phyloP scores from a whole-genome alignment of 116 monocot genomes.

The Phalaenopsis hybrid region DNA sequence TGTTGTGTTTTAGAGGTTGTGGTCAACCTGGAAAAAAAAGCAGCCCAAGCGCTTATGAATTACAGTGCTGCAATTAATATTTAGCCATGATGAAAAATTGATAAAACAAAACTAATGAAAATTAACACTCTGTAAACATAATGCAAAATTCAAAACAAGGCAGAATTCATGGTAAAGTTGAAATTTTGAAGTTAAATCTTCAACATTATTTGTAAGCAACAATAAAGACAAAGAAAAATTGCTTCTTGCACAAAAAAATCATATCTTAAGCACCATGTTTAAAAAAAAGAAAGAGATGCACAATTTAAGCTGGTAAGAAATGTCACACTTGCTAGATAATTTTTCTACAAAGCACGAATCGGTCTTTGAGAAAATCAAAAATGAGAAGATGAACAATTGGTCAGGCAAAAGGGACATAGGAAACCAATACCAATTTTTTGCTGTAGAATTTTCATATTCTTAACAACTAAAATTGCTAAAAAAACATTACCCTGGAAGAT shows the following conservation, averaged over 20 bases:
- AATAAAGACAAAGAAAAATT: neutral
- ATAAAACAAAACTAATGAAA: too few relatives aligned
- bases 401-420: neutral
- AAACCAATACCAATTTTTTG: neutral
- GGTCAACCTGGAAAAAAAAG: too few relatives aligned
- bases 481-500: neutral
- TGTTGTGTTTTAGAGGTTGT: neutral
- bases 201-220: slow-evolving; percentile 1
- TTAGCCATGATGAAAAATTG: too few relatives aligned
- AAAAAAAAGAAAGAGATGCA: too few relatives aligned
- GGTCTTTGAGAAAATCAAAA: neutral
- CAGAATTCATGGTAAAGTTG: neutral
- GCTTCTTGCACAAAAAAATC: neutral
- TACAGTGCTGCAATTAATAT: too few relatives aligned
- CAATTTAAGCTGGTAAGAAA: neutral
- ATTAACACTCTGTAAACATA: too few relatives aligned
- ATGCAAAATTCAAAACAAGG: too few relatives aligned
- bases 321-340: neutral
- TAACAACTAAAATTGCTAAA: neutral
- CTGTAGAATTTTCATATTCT: neutral
- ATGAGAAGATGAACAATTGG: neutral
- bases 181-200: neutral
- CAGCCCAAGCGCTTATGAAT: too few relatives aligned
- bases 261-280: neutral
- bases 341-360: slow-evolving; percentile 1